Conservation (phyloP, 306 rosid species). For the Prunus armeniaca region DNA sequence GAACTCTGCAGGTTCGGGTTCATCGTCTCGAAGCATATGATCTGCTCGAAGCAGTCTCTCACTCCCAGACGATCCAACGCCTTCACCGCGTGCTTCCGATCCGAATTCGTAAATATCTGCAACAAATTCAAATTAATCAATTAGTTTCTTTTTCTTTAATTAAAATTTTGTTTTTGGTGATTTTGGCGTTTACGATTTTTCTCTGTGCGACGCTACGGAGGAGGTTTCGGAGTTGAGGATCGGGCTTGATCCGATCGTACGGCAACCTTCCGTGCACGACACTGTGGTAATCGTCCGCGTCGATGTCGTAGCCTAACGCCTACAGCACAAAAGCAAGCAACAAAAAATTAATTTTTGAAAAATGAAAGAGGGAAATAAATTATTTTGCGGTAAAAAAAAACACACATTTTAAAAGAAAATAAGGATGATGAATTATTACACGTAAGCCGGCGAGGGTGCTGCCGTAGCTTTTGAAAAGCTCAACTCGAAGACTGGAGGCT, state of each 20-base stretch:
- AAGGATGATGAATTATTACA: slow-evolving; percentile 21
- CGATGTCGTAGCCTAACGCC: slow-evolving; percentile 71
- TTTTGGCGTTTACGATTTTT: slow-evolving; percentile 46
- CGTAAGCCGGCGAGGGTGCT: slow-evolving; percentile 91
- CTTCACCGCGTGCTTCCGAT: slow-evolving; percentile 62
- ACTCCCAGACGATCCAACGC: slow-evolving; percentile 58
- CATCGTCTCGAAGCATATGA: slow-evolving; percentile 80
- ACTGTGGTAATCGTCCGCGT: slow-evolving; percentile 79
- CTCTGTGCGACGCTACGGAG: slow-evolving; percentile 56
- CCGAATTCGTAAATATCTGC: slow-evolving; percentile 86
- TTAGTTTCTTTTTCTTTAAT: neutral
- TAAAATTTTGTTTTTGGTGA: neutral
- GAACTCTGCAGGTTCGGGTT: slow-evolving; percentile 67
- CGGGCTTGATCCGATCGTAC: slow-evolving; percentile 65
- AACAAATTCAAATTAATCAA: neutral
- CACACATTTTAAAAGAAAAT: too few relatives aligned
- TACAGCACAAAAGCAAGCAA: slow-evolving; percentile 10
- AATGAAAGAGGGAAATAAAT: neutral
- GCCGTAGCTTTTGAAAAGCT: slow-evolving; percentile 83
- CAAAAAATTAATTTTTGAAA: neutral
- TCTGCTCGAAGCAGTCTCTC: slow-evolving; percentile 62
- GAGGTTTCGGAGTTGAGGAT: slow-evolving; percentile 56
- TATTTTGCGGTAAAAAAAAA: neutral
- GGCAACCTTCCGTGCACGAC: slow-evolving; percentile 93
- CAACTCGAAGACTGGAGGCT: slow-evolving; percentile 59